Evolutionary conservation across 2,329 filamentous ascomycete species (phyloP).

Genomic region (Phoma sp.): DNA sequence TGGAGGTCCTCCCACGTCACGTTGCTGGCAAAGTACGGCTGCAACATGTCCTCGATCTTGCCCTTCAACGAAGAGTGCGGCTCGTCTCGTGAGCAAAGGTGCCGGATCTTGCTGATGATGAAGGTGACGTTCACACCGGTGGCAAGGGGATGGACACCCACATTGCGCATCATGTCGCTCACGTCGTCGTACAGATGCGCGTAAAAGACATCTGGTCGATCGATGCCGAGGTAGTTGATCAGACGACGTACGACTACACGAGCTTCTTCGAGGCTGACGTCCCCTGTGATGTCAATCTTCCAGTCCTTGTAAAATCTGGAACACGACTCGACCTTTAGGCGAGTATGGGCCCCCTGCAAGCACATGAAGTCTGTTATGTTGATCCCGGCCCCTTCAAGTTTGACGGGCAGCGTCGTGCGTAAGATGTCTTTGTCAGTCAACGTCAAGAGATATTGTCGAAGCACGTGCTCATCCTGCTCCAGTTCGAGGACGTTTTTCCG

Average conservation of each 20-base stretch:
- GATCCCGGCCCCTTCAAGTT: constrained; percentile 16
- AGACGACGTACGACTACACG: constrained; percentile 33
- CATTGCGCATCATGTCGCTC: constrained; percentile 19
- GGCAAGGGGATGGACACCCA: constrained; percentile 32
- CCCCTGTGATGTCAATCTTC: constrained; percentile 31
- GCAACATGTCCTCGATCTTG: constrained; percentile 21
- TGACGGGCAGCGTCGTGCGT: neutral
- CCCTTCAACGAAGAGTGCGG: constrained; percentile 1
- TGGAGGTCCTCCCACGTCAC: constrained; percentile 26
- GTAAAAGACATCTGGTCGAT: neutral
- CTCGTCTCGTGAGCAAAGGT: constrained; percentile 13
- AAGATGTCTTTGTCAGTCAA: constrained; percentile 16
- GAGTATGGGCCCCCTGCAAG: constrained; percentile 20
- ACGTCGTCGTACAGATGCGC: neutral
- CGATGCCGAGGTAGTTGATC: constrained; percentile 13
- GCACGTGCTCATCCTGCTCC: constrained; percentile 27
- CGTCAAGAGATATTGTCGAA: constrained; percentile 20
- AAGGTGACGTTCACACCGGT: constrained; percentile 32
- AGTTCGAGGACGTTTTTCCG: constrained; percentile 2
- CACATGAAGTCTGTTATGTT: neutral
- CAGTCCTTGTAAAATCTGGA: constrained; percentile 20
- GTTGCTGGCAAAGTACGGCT: constrained; percentile 20
- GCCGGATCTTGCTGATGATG: constrained; percentile 26
- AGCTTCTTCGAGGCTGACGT: constrained; percentile 29
- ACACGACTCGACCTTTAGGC: constrained; percentile 25